A percentile compares a stretch with the other conserved stretches of the same genome.
Conservation (phyloP, 257 asterid species). For the Thymus mandschuricus region DNA sequence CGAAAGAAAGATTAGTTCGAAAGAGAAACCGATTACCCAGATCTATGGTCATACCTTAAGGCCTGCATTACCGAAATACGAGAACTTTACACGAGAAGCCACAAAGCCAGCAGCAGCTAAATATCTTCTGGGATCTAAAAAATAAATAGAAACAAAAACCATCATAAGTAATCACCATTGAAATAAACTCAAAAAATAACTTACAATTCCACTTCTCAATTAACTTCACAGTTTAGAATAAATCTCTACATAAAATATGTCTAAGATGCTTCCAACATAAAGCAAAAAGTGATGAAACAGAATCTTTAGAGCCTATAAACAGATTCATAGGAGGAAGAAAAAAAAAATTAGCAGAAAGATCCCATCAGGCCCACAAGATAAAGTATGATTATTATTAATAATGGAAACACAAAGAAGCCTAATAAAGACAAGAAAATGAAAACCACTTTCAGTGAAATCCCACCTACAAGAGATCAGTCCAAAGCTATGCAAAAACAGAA, state of each 20-base stretch:
- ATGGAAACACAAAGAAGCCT: slow-evolving; percentile 34
- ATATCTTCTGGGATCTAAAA: slow-evolving; percentile 20
- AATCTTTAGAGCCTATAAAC: slow-evolving; percentile 34
- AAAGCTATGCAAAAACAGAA: slow-evolving; percentile 19
- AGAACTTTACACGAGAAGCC: slow-evolving; percentile 26
- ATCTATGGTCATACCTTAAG: slow-evolving; percentile 1
- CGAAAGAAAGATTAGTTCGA: slow-evolving; percentile 5
- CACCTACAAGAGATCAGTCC: slow-evolving; percentile 42
- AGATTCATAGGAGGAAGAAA: slow-evolving; percentile 21
- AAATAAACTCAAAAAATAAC: slow-evolving; percentile 7
- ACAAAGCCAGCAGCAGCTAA: slow-evolving; percentile 29
- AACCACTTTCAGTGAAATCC: slow-evolving; percentile 50
- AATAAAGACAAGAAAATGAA: slow-evolving; percentile 47
- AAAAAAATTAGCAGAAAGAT: slow-evolving; percentile 33
- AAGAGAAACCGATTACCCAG: slow-evolving; percentile 9
- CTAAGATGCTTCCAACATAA: slow-evolving; percentile 15
- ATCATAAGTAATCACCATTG: slow-evolving; percentile 21
- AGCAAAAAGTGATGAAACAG: slow-evolving; percentile 27
- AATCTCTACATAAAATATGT: slow-evolving; percentile 21
- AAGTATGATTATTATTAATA: slow-evolving; percentile 33
- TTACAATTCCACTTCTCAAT: slow-evolving; percentile 26
- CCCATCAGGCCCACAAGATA: slow-evolving; percentile 52
- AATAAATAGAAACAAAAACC: slow-evolving; percentile 8
- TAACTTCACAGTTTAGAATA: neutral
- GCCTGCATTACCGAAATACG: neutral